Conservation (phyloP, 257 asterid genomes). For the Vinca minor region DNA sequence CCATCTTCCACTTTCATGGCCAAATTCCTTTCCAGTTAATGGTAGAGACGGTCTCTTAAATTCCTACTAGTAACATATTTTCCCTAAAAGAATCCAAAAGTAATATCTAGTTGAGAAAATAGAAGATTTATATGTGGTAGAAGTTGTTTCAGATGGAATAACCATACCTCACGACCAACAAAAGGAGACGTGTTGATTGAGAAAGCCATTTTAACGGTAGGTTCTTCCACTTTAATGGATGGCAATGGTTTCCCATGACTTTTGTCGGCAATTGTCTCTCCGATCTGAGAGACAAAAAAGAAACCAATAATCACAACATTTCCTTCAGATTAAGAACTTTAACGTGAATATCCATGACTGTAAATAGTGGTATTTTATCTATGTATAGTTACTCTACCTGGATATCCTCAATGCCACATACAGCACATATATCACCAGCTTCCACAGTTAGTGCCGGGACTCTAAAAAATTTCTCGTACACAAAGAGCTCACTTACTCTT, state of each 20-base stretch:
- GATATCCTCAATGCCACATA: constrained; percentile 82
- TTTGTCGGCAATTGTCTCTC: constrained; percentile 96
- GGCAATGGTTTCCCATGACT: constrained; percentile 76
- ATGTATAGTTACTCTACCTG: constrained; percentile 45
- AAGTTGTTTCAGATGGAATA: neutral
- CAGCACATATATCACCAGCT: constrained; percentile 98
- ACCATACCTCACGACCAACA: constrained; percentile 90
- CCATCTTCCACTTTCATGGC: constrained; percentile 98
- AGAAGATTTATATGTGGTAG: neutral
- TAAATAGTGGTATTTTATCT: neutral
- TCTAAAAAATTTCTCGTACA: constrained; percentile 78
- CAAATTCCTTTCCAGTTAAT: constrained; percentile 90
- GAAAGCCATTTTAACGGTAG: constrained; percentile 96
- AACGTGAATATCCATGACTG: constrained; percentile 11
- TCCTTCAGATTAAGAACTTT: neutral
- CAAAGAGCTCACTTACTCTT: constrained; percentile 83
- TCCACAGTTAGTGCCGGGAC: constrained; percentile 75
- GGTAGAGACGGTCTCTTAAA: constrained; percentile 78
- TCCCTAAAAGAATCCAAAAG: constrained; percentile 48
- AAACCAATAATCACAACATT: constrained; percentile 12
- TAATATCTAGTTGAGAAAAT: neutral
- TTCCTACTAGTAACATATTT: constrained; percentile 92
- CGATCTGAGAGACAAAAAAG: constrained; percentile 51
- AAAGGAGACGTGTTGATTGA: constrained; percentile 93
- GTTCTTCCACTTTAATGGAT: constrained; percentile 85